phyloP scores from a whole-genome alignment of 2,329 filamentous ascomycete species.

The Clarireedia sp. region DNA sequence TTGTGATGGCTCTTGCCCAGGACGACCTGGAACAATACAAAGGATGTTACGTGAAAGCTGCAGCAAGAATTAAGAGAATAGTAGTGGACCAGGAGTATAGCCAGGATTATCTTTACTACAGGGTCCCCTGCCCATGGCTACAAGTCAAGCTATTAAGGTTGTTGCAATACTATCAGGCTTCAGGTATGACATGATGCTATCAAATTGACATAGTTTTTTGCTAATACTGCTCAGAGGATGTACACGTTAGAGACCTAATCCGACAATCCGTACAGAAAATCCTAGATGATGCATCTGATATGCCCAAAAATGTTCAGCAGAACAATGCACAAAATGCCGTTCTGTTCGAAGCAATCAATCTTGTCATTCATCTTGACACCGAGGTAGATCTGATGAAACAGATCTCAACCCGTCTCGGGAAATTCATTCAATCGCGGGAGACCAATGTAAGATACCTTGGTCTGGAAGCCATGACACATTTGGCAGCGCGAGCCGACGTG shows the following conservation, averaged over 20 bases:
- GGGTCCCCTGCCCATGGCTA: slow-evolving; percentile 98
- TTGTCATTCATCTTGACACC: slow-evolving; percentile 95
- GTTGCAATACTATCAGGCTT: slow-evolving; percentile 92
- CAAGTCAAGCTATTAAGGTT: slow-evolving; percentile 89
- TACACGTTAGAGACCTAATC: slow-evolving; percentile 83
- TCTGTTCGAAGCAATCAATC: slow-evolving; percentile 95
- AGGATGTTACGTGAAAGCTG: slow-evolving; percentile 89
- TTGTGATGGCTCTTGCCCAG: slow-evolving; percentile 90
- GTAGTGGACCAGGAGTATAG: slow-evolving; percentile 85
- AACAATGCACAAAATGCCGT: slow-evolving; percentile 99
- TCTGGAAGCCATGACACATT: slow-evolving; percentile 94
- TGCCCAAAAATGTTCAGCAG: slow-evolving; percentile 97
- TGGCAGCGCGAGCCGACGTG: slow-evolving; percentile 87
- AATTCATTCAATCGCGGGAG: slow-evolving; percentile 93
- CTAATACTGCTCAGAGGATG: slow-evolving; percentile 59
- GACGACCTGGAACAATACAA: slow-evolving; percentile 93
- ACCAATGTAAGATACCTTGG: slow-evolving; percentile 96
- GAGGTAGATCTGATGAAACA: slow-evolving; percentile 94
- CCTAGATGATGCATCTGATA: slow-evolving; percentile 82
- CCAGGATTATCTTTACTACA: slow-evolving; percentile 94
- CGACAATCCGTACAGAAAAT: slow-evolving; percentile 87
- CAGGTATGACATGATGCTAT: slow-evolving; percentile 47
- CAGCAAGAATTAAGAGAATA: slow-evolving; percentile 79
- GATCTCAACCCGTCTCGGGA: slow-evolving; percentile 81
- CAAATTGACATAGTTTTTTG: background rate